Evolutionary conservation across 768 basidiomycete genomes (phyloP).

Genomic region (Trametes cinnabarina): DNA sequence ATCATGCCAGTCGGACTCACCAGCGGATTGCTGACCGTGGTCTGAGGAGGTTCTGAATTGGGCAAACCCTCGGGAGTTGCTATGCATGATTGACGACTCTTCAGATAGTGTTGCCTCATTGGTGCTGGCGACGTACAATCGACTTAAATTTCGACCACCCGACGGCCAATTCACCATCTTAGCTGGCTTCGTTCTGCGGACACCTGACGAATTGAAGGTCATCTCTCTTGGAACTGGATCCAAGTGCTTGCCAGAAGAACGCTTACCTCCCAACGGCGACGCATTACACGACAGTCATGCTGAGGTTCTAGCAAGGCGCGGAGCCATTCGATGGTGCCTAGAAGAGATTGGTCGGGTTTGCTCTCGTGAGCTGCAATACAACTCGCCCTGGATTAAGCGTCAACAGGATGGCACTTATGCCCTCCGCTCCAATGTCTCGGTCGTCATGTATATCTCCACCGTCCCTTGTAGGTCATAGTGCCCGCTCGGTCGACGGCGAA

Average conservation of each 20-base stretch:
- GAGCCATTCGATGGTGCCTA: conserved; percentile 74
- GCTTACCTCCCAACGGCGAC: conserved; percentile 69
- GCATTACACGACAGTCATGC: conserved; percentile 88
- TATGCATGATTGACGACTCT: conserved; percentile 17
- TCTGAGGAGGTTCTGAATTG: too few species aligned
- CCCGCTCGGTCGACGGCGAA: not conserved
- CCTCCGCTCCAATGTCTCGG: conserved; percentile 44
- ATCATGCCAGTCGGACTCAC: too few species aligned
- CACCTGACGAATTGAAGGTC: conserved; percentile 42
- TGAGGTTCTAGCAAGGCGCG: conserved; percentile 84
- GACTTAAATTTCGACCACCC: conserved; percentile 50
- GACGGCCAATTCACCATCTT: conserved; percentile 61
- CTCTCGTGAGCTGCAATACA: conserved; percentile 17
- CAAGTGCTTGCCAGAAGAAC: conserved; percentile 72
- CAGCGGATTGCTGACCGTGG: too few species aligned
- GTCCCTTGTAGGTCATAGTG: conserved; percentile 50
- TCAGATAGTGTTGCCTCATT: conserved; percentile 34
- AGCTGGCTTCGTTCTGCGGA: conserved; percentile 52
- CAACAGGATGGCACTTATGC: conserved; percentile 40
- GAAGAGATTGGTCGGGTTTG: conserved; percentile 55
- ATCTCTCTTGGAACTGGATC: conserved; percentile 80
- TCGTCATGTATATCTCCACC: conserved; percentile 78
- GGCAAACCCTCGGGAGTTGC: not conserved
- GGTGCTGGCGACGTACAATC: conserved; percentile 44
- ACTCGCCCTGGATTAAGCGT: conserved; percentile 51